A percentile compares a stretch with the other conserved stretches of the same genome.
phyloP scores from a whole-genome alignment of 805 yeast genomes.

The Wickerhamomyces tratensis region DNA sequence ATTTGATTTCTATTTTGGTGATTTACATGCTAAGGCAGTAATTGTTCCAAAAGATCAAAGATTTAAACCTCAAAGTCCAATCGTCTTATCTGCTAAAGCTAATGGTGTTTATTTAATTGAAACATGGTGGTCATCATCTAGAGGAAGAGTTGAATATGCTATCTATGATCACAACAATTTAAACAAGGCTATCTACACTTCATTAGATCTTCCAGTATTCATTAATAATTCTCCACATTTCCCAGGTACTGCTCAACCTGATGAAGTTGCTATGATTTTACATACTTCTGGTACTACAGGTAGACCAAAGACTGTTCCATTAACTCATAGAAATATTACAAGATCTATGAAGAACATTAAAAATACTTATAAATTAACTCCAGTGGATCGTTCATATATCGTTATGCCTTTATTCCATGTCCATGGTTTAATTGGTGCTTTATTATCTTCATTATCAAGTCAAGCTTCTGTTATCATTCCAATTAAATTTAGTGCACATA shows the following conservation, averaged over 20 bases:
- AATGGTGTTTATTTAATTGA: slow-evolving; percentile 42
- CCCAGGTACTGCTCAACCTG: slow-evolving; percentile 34
- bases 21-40: slow-evolving; percentile 46
- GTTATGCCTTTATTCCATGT: slow-evolving; percentile 78
- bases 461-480: slow-evolving; percentile 60
- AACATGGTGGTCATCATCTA: slow-evolving; percentile 32
- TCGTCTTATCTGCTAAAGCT: slow-evolving; percentile 40
- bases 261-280: slow-evolving; percentile 52
- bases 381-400: slow-evolving; percentile 44
- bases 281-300: slow-evolving; percentile 77
- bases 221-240: slow-evolving; percentile 19
- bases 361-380: slow-evolving; percentile 42
- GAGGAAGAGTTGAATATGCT: slow-evolving; percentile 33
- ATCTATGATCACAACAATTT: slow-evolving; percentile 17
- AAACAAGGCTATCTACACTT: slow-evolving; percentile 17
- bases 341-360: slow-evolving; percentile 50
- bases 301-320: slow-evolving; percentile 66
- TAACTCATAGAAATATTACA: slow-evolving; percentile 54
- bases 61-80: slow-evolving; percentile 24
- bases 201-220: slow-evolving; percentile 20
- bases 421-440: slow-evolving; percentile 62
- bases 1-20: slow-evolving; percentile 55
- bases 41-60: slow-evolving; percentile 47
- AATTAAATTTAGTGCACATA: slow-evolving; percentile 46
- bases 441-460: slow-evolving; percentile 48